Evolutionary conservation across 352 stramenopile species (phyloP), one percentile per base, ranked within the genome.

Genomic region (Phytophthora sp.): DNA sequence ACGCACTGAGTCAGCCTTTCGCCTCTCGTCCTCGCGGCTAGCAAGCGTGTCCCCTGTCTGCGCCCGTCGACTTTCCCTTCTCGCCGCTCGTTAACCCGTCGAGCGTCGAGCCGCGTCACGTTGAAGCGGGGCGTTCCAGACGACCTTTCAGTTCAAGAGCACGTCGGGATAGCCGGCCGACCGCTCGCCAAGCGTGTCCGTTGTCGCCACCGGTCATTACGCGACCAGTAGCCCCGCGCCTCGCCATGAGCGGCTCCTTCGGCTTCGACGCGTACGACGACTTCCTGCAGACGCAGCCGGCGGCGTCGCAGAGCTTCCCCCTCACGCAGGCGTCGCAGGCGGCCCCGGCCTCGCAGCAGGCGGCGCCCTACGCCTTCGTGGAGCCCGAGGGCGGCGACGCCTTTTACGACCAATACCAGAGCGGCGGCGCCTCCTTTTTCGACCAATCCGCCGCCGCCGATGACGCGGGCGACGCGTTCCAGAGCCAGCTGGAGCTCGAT

Each of bases 371-470:
- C 62, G 68, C 79, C 34, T 93, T 93, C 66, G 82, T 90, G 50
- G 84, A 93, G 54, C 79, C 46, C 9, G 76, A 77, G 41, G 32
- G 28, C 37, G 67, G 28, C 30, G 66, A 71, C 30, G 67, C 70
- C 34, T 88, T 90, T 60, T 91, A 85, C 65, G 81, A 89, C 72
- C 82, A 86, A 57, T 91, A 89, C 61, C 58, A 78, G 39, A 20
- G 65, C 8, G 44, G 42, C 35, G 37, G 20, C 6, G 15, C 46
- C 53, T 74, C 49, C 0, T 62, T 66, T 69, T 73, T 76, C 37
- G 56, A 76, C 67, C 62, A 72, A 70, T 72, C 67, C 21, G 10
- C 42, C 3, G 10, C 12, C 39, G 6, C 46, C 1, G 45, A 72
- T 27, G 64, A 66, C 44, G 51, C 50, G 13, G 52, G 42, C 27